Evolutionary conservation across 108 stramenopile species (phyloP).

Genomic region (Cylindrotheca fusiformis): DNA sequence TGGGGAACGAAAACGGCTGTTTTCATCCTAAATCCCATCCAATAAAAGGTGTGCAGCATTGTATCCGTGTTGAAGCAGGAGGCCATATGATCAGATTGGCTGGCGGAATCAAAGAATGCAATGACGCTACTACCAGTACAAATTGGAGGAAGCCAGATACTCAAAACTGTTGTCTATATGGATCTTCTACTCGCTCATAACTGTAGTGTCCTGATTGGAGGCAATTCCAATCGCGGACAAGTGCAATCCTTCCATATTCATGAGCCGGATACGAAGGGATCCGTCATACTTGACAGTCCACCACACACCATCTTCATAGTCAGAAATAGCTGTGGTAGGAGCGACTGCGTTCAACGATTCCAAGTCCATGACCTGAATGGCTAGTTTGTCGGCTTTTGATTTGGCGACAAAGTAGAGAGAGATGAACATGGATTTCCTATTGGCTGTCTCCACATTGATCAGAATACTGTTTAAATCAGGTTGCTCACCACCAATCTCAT

Average conservation of each 20-base stretch:
- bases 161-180: too few species aligned
- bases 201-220: too few species aligned
- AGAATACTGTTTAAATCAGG: conserved; percentile 33
- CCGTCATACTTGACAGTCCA: conserved; percentile 29
- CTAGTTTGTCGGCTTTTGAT: conserved; percentile 8
- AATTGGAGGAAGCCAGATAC: too few species aligned
- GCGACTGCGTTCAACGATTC: conserved; percentile 32
- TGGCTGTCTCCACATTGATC: conserved; percentile 16
- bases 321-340: conserved; percentile 20
- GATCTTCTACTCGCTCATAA: too few species aligned
- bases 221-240: conserved; percentile 34
- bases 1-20: too few species aligned
- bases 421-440: neutral
- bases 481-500: conserved; percentile 18
- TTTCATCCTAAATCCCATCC: too few species aligned
- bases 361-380: conserved; percentile 32
- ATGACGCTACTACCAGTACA: too few species aligned
- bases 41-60: too few species aligned
- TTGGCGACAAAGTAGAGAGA: conserved; percentile 34
- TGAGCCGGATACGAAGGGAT: conserved; percentile 27
- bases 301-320: conserved; percentile 32
- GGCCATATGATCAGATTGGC: conserved; percentile 23
- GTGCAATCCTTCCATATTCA: conserved; percentile 28
- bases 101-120: too few species aligned
- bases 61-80: too few species aligned